These are phyloP conservation scores for Triglochin maritima DNA, from an alignment of 106 monocot species.

Conservation along the genomic window DNA sequence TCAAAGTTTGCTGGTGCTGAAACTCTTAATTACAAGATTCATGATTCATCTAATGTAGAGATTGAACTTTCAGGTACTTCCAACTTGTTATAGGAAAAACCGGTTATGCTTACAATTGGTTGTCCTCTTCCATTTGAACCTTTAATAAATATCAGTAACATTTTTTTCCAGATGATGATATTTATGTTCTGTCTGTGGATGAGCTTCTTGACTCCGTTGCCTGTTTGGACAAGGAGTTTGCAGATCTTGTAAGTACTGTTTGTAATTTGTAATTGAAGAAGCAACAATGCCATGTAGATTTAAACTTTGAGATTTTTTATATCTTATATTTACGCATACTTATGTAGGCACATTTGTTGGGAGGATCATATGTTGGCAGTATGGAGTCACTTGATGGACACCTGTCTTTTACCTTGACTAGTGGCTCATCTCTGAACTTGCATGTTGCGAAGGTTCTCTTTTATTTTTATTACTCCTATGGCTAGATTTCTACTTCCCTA, in stretches of 20 bases:
- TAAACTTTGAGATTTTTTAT: too few species aligned
- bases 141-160: not conserved
- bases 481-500: not conserved
- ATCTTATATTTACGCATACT: not conserved
- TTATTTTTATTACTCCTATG: not conserved
- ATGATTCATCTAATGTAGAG: constrained; percentile 18
- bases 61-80: constrained; percentile 49
- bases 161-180: constrained; percentile 37
- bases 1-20: constrained; percentile 10
- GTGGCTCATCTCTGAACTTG: constrained; percentile 36
- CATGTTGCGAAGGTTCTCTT: constrained; percentile 46
- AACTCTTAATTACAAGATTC: constrained; percentile 19
- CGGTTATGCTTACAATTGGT: not conserved
- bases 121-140: not conserved
- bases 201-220: constrained; percentile 37
- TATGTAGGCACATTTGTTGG: constrained; percentile 43
- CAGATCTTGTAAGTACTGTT: constrained; percentile 46
- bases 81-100: not conserved
- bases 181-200: constrained; percentile 46
- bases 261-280: not conserved
- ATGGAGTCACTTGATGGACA: constrained; percentile 32
- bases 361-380: constrained; percentile 44
- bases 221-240: constrained; percentile 50
- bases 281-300: not conserved
- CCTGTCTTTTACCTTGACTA: constrained; percentile 44